phyloP scores from a whole-genome alignment of 176 grass and related monocot genomes.

The Themeda triandra region DNA sequence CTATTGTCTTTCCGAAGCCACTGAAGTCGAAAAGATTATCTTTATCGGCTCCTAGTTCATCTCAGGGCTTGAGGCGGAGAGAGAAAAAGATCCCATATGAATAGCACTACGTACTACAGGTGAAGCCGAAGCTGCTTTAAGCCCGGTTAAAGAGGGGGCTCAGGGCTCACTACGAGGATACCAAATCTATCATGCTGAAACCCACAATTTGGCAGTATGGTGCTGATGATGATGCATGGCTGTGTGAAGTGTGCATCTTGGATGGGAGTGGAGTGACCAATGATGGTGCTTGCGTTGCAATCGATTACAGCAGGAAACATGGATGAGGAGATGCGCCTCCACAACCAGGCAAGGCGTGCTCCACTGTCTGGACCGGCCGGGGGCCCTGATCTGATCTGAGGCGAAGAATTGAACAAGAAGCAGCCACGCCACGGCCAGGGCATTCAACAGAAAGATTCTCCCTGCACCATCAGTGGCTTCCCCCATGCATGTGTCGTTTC shows the following conservation, averaged over 20 bases:
- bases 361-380: background rate
- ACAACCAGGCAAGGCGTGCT: constrained; percentile 37
- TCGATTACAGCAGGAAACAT: constrained; percentile 18
- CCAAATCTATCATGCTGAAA: background rate
- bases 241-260: background rate
- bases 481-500: constrained; percentile 2
- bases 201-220: background rate
- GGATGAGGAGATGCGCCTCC: constrained; percentile 22
- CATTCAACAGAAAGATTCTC: constrained; percentile 19
- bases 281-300: constrained; percentile 9
- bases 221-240: background rate
- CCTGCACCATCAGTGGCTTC: constrained; percentile 7
- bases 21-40: background rate
- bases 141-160: background rate
- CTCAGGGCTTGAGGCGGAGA: background rate
- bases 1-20: background rate
- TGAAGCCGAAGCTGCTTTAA: background rate
- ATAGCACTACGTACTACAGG: background rate
- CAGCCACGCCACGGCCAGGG: background rate
- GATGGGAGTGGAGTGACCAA: constrained; percentile 1
- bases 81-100: background rate
- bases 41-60: background rate
- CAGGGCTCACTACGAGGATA: background rate
- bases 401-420: background rate
- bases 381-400: background rate